Evolutionary conservation across 1,139 yeast genomes (phyloP), one percentile per base, ranked within the genome.

Genomic region (Entelexis paramagnoliae): DNA sequence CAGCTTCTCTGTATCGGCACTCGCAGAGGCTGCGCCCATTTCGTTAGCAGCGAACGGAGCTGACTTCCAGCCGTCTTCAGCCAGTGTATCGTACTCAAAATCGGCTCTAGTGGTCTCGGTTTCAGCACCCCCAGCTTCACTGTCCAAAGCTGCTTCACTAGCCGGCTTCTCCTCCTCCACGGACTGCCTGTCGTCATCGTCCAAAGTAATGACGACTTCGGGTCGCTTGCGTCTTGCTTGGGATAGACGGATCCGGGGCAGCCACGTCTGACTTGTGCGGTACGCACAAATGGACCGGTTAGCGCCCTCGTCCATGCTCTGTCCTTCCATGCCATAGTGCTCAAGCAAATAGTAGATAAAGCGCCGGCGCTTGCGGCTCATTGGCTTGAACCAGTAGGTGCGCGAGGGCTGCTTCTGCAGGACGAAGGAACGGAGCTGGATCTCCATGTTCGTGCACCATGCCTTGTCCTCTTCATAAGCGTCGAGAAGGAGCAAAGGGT

Each of bases 311-410:
- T 58, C 61, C 16, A 57, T 36, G 38, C 61, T 57, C 10, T 51
- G 51, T 2, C 62, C 57, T 2, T 28, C 41, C 9, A 58, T 39
- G 0, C 60, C 59, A 34, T 54, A 57, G 19, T 56, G 60, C 47
- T 56, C 60, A 7, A 54, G 46, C 9, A 59, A 28, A 11, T 50
- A 46, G 33, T 60, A 55, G 5, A 56, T 54, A 30, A 50, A 48
- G 13, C 56, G 35, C 3, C 62, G 58, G 32, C 51, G 52, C 10
- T 38, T n/a, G 13, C 46, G 46, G n/a, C 44, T 46, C 61, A 57
- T 58, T 2, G 62, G 60, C 44, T 56, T 52, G 40, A 60, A 50
- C 51, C 59, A 55, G 9, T 50, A 38, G 4, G 57, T 43, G 1
- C 43, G 40, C 13, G 32, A 29, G 1, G 41, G 41, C 3, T 34